These are phyloP conservation scores for Pisolithus microcarpus DNA, from an alignment of 768 basidiomycete species.

Conservation along the genomic window DNA sequence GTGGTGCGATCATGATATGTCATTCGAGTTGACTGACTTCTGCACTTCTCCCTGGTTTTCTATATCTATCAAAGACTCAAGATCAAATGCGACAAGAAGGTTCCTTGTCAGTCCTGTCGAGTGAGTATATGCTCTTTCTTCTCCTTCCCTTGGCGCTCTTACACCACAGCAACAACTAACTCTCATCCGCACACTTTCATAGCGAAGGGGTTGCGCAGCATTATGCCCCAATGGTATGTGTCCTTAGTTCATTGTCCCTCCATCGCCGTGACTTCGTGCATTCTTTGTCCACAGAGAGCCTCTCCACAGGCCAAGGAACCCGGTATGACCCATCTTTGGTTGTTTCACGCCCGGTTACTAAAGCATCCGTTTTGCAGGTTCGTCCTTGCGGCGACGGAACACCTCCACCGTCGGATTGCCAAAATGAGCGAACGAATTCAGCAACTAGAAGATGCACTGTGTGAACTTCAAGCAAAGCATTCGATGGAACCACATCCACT, in stretches of 20 bases:
- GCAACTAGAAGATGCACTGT: constrained; percentile 58
- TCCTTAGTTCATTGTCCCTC: background rate
- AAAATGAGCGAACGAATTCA: constrained; percentile 63
- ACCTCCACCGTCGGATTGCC: constrained; percentile 52
- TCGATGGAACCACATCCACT: constrained; percentile 64
- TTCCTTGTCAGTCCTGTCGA: constrained; percentile 54
- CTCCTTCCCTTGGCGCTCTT: too few relatives aligned
- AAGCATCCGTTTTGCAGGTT: constrained; percentile 30
- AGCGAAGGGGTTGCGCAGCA: constrained; percentile 50
- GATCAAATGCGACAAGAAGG: constrained; percentile 58
- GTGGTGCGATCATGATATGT: constrained; percentile 47
- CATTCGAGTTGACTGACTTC: background rate
- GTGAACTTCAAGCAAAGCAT: constrained; percentile 58
- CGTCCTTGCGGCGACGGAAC: constrained; percentile 54
- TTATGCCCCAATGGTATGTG: constrained; percentile 56
- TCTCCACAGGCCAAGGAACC: constrained; percentile 52
- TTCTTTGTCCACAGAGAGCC: constrained; percentile 25
- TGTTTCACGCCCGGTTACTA: background rate
- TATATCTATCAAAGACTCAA: constrained; percentile 37
- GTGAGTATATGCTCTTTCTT: too few relatives aligned
- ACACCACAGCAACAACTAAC: too few relatives aligned
- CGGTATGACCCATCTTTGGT: constrained; percentile 30
- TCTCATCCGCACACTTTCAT: too few relatives aligned
- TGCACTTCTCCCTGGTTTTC: too few relatives aligned
- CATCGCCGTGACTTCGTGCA: background rate